These are phyloP conservation scores for Pulveroboletus ravenelii DNA, from an alignment of 768 basidiomycete genomes.

Conservation along the genomic window DNA sequence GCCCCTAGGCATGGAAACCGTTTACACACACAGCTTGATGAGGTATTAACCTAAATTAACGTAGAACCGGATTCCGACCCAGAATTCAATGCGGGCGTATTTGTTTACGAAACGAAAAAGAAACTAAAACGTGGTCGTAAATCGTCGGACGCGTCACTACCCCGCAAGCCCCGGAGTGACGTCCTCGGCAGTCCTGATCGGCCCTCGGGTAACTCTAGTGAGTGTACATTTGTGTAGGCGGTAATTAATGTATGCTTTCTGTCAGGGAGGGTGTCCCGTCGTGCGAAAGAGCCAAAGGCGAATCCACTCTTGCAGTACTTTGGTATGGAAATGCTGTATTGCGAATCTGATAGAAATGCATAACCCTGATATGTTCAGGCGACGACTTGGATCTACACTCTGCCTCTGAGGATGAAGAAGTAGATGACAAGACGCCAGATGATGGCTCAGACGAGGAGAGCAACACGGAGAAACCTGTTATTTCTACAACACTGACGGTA, in stretches of 20 bases:
- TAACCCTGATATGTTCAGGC: conserved; percentile 21
- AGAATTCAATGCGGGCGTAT: conserved; percentile 30
- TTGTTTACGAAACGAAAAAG: conserved; percentile 27
- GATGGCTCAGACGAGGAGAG: conserved; percentile 21
- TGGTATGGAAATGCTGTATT: conserved; percentile 28
- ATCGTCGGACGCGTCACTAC: conserved; percentile 10
- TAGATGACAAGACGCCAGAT: conserved; percentile 18
- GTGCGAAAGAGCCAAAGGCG: conserved; percentile 1
- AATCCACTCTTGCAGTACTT: conserved; percentile 51
- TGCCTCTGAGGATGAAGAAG: conserved; percentile 41
- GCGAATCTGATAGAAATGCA: background rate
- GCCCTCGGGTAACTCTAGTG: conserved; percentile 11
- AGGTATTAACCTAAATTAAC: background rate
- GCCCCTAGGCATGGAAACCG: conserved; percentile 29
- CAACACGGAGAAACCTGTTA: conserved; percentile 16
- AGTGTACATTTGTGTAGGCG: background rate
- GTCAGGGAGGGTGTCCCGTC: conserved; percentile 4
- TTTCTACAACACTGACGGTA: conserved; percentile 22
- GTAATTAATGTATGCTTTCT: background rate
- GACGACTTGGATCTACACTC: conserved; percentile 47
- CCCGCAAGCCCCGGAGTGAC: conserved; percentile 15
- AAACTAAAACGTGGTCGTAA: conserved; percentile 17
- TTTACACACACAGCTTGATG: background rate
- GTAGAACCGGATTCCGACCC: conserved; percentile 32
- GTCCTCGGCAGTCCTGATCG: background rate